These are phyloP conservation scores for Candolleomyces eurysporus DNA, from an alignment of 768 basidiomycete genomes.

Conservation along the genomic window DNA sequence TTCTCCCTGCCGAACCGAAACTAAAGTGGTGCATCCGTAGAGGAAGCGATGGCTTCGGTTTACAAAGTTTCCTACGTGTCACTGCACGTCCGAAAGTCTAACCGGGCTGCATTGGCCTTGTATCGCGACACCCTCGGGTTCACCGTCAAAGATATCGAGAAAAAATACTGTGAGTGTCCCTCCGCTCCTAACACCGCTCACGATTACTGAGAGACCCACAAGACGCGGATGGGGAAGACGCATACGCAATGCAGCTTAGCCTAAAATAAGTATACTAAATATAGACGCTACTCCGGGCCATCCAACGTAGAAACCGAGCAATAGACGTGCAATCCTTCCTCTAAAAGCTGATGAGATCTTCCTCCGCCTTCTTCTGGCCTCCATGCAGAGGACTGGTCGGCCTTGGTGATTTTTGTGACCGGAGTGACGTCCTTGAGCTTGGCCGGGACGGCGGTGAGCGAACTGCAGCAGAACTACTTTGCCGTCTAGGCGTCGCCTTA, in stretches of 20 bases:
- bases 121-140: conserved; percentile 94
- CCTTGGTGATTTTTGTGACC: background rate
- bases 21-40: conserved; percentile 34
- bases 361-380: conserved; percentile 7
- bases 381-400: background rate
- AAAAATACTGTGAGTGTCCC: conserved; percentile 74
- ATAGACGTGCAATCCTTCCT: background rate
- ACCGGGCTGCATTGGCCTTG: conserved; percentile 84
- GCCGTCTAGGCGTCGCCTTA: conserved; percentile 2
- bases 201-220: conserved; percentile 1
- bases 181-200: background rate
- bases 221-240: conserved; percentile 97
- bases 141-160: conserved; percentile 82
- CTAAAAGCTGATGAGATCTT: conserved; percentile 14
- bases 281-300: background rate
- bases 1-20: background rate
- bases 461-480: background rate
- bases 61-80: conserved; percentile 88
- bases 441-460: background rate
- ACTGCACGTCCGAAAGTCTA: conserved; percentile 92
- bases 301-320: background rate
- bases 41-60: conserved; percentile 87
- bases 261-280: background rate
- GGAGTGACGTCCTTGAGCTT: background rate
- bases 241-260: conserved; percentile 80